Conservation (phyloP, 2,329 filamentous ascomycete genomes). For the Davidsoniella neocaledoniae region DNA sequence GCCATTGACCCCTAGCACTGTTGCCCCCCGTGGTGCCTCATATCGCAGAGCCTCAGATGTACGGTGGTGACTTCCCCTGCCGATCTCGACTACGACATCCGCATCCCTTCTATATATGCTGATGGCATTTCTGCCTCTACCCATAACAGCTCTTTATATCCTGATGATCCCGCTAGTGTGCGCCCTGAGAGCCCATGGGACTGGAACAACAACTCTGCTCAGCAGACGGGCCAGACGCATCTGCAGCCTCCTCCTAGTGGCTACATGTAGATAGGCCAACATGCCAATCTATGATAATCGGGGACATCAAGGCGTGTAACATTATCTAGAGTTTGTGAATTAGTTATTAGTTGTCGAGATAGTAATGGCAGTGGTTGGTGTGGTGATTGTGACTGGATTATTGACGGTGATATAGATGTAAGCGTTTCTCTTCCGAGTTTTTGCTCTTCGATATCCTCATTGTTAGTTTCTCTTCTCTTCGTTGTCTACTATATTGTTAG, state of each 20-base stretch:
- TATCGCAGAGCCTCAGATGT: neutral
- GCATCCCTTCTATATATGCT: slow-evolving; percentile 6
- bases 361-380: neutral
- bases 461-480: neutral
- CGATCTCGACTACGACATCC: slow-evolving; percentile 1
- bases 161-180: neutral
- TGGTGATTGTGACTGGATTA: neutral
- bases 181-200: slow-evolving; percentile 9
- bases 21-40: neutral
- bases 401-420: neutral
- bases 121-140: neutral
- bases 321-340: too few species aligned
- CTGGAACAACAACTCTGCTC: slow-evolving; percentile 1
- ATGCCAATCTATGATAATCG: neutral
- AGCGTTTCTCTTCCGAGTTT: neutral
- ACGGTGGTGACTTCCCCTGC: neutral
- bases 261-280: slow-evolving; percentile 1
- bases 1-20: slow-evolving; percentile 2
- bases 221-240: neutral
- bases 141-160: slow-evolving; percentile 4
- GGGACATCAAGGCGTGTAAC: too few species aligned
- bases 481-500: slow-evolving; percentile 5
- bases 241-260: neutral
- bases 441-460: neutral
- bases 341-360: too few species aligned